Base-by-base conservation (phyloP, 1,139 yeast species). In the Lodderomyces parapsilosis region DNA sequence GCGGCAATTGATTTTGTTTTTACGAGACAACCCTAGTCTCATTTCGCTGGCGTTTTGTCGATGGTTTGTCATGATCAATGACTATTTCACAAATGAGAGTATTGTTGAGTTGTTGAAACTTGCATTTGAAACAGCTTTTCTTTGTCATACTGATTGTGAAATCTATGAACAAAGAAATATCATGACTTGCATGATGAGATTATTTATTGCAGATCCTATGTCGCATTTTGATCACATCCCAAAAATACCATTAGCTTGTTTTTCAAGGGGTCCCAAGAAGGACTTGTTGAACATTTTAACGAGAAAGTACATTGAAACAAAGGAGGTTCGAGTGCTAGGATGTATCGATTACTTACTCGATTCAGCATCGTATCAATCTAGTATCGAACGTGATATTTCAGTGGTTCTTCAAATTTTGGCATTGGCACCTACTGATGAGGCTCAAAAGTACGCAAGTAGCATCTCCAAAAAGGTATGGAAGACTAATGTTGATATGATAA, bases 61-160 rank as follows among this genome's bases (percentile, higher is more conserved):
- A 56, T 84, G 88, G 88, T 54, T 72, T 24, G 71, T 82, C 0
- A 44, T 82, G 0, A 49, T 83, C 4, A 73, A 80, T 41, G 40
- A 48, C 2, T 51, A 58, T 41, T 68, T 75, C 51, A 40, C 59
- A 2, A 47, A 55, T 30, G 53, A 55, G 23, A 40, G 32, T 10
- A 34, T 37, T n/a, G 14, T 15, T 7, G 36, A 43, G 22, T 31
- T 48, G 7, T 27, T 48, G 11, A 19, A 25, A 20, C 3, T 45
- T 2, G 50, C 43, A 1, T 4, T 42, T 9, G 11, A 28, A 13
- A 24, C 34, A 8, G 18, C 32, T n/a, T 33, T 31, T 2, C 38
- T 43, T 27, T 25, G 28, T n/a, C 36, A 31, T 1, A 27, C 33
- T 13, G 35, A 36, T 7, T 41, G 41, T 33, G 38, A 58, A 2